Evolutionary conservation across 1,284 basidiomycete species (phyloP).

Genomic region (Marasmius oreades): DNA sequence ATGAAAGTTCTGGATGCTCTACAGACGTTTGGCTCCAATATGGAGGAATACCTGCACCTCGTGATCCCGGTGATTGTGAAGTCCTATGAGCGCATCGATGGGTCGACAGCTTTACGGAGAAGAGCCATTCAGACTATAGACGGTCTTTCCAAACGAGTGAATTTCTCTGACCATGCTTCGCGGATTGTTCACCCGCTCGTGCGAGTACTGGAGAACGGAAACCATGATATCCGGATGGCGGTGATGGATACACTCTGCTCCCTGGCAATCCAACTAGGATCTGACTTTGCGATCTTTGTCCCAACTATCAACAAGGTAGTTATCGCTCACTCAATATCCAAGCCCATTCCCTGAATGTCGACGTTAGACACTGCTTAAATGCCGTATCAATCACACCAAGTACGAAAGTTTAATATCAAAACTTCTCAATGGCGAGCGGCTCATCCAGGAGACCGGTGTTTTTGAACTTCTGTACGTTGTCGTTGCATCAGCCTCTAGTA

Average conservation of each 20-base stretch:
- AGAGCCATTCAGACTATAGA: constrained; percentile 92
- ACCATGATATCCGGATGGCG: constrained; percentile 81
- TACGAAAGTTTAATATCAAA: constrained; percentile 91
- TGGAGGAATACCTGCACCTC: constrained; percentile 97
- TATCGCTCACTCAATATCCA: neutral
- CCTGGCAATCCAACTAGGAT: constrained; percentile 88
- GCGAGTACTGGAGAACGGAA: constrained; percentile 77
- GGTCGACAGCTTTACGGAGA: constrained; percentile 74
- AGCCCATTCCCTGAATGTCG: neutral
- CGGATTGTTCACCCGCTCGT: constrained; percentile 96
- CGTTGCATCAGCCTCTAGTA: neutral
- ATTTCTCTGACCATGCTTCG: constrained; percentile 98
- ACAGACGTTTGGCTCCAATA: constrained; percentile 92
- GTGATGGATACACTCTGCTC: constrained; percentile 96
- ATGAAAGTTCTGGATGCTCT: constrained; percentile 94
- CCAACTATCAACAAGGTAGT: constrained; percentile 93
- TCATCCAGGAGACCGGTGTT: constrained; percentile 73
- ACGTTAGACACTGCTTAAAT: constrained; percentile 70
- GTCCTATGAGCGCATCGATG: constrained; percentile 86
- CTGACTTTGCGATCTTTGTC: constrained; percentile 97
- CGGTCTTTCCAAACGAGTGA: constrained; percentile 88
- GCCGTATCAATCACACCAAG: constrained; percentile 79
- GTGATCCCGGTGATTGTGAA: constrained; percentile 94
- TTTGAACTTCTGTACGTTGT: constrained; percentile 54
- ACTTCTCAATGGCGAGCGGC: constrained; percentile 87